Percentiles rank a stretch among this genome's conserved stretches.
These are phyloP conservation scores for Craspedostauros australis DNA, from an alignment of 108 stramenopile genomes.

Conservation along the genomic window DNA sequence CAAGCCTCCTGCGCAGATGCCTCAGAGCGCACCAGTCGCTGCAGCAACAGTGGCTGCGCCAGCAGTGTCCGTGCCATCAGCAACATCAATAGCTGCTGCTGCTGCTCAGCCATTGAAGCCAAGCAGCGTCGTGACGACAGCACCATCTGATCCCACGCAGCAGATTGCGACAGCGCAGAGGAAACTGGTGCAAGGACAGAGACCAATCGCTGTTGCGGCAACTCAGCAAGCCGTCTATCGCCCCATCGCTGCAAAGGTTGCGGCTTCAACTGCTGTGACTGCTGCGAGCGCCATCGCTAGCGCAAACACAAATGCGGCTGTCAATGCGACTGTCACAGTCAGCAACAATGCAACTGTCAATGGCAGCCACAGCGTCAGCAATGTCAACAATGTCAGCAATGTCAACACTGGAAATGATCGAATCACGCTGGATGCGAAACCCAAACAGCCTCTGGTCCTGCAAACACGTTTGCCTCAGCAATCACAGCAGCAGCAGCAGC, in stretches of 20 bases:
- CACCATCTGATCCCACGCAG: too few relatives aligned
- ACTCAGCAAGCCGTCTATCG: too few relatives aligned
- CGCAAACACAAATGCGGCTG: neutral
- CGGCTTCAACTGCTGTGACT: neutral
- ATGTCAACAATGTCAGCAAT: neutral
- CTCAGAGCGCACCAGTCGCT: too few relatives aligned
- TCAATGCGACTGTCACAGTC: neutral
- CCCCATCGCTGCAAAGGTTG: neutral
- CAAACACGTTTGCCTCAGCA: neutral
- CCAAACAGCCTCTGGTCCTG: conserved; percentile 10
- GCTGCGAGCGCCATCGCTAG: neutral
- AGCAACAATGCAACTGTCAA: neutral
- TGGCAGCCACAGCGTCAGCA: neutral
- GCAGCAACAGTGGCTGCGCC: too few relatives aligned
- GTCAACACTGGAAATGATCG: conserved; percentile 21
- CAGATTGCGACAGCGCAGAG: too few relatives aligned
- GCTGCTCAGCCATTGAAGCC: too few relatives aligned
- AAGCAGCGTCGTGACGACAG: too few relatives aligned
- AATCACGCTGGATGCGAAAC: conserved; percentile 17
- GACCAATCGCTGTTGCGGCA: too few relatives aligned
- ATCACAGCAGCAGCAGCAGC: neutral
- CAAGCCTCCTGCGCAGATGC: too few relatives aligned
- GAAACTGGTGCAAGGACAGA: too few relatives aligned
- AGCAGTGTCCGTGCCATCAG: too few relatives aligned
- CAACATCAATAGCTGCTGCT: too few relatives aligned